Base-by-base conservation (phyloP, 2,329 filamentous ascomycete species). In the Hypoxylon sp. region DNA sequence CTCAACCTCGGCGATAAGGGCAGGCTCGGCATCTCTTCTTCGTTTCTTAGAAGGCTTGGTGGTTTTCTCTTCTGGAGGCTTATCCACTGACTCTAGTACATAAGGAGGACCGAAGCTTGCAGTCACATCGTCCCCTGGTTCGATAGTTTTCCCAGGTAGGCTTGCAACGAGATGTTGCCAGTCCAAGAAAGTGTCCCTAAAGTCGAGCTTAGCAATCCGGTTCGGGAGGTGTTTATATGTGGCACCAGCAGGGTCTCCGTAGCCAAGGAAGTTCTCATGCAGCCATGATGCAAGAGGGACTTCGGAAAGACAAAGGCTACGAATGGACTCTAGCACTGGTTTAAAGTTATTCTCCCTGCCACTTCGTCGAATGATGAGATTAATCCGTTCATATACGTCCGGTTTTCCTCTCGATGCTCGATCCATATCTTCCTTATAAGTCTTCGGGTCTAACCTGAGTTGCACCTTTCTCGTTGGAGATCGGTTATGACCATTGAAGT, bases 331-430 rank as follows among this genome's bases (percentile, higher is more conserved):
- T 36, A 99, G 84, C 9, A 99, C 90, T 9, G 94, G 90, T 76
- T 93, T 97, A 84, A 99, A 99, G 79, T 99, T 99, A 81, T 99
- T 99, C 80, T 99, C 96, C 65, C 94, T 87, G 28, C 93, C 91
- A 77, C 89, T 91, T 72, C 96, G 88, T 63, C 96, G 90, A 56
- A 97, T 86, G 60, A 99, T 83, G 43, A 98, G 81, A 75, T 99
- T 99, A 75, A 99, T 90, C 34, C 85, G 86, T 49, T 93, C 90
- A 79, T 98, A 98, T 3, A 97, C 84, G 74, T 97, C 91, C 0
- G 87, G 83, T 74, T 92, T 91, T n/a, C 90, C 91, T 65, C 86
- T 83, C 9, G 87, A 83, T 38, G 86, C 82, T 57, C 83, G 85
- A 67, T 92, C 89, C 71, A 89, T 89, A 79, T 99, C 96, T 56